A percentile compares a stretch with the other conserved stretches of the same genome.
Evolutionary conservation across 2,329 filamentous ascomycete species (phyloP).

Genomic region (Bertia moriformis): DNA sequence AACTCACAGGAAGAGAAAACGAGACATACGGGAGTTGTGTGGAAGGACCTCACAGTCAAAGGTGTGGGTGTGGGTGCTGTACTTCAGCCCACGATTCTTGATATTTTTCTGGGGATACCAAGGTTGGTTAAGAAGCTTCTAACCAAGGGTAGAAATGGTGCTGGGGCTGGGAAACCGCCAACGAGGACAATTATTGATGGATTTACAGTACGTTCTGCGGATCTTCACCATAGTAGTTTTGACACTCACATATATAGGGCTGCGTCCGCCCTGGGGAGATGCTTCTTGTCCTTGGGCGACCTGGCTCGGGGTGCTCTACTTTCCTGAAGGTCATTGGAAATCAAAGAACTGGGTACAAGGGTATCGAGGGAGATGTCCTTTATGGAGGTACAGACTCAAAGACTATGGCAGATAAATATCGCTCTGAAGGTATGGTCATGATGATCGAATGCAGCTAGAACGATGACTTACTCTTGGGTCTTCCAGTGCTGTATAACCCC

Average conservation of each 20-base stretch:
- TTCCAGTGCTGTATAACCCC: constrained; percentile 38
- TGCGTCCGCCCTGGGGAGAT: neutral
- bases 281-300: constrained; percentile 1
- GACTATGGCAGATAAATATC: constrained; percentile 14
- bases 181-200: neutral
- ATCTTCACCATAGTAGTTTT: neutral
- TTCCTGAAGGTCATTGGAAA: constrained; percentile 1
- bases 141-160: constrained; percentile 11
- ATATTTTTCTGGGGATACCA: constrained; percentile 32
- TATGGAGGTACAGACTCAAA: constrained; percentile 36
- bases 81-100: constrained; percentile 36
- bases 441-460: neutral
- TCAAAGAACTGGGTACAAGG: constrained; percentile 10
- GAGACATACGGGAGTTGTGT: constrained; percentile 40
- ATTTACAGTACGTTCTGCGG: neutral
- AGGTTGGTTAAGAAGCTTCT: constrained; percentile 27
- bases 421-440: constrained; percentile 14
- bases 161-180: neutral
- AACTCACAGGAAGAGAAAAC: constrained; percentile 44
- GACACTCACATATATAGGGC: neutral
- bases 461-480: constrained; percentile 33
- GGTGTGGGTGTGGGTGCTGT: constrained; percentile 42
- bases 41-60: constrained; percentile 43
- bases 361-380: constrained; percentile 20
- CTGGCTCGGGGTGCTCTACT: neutral